Conservation (phyloP, 2,329 filamentous ascomycete species). For the Cladobotryum protrusum region DNA sequence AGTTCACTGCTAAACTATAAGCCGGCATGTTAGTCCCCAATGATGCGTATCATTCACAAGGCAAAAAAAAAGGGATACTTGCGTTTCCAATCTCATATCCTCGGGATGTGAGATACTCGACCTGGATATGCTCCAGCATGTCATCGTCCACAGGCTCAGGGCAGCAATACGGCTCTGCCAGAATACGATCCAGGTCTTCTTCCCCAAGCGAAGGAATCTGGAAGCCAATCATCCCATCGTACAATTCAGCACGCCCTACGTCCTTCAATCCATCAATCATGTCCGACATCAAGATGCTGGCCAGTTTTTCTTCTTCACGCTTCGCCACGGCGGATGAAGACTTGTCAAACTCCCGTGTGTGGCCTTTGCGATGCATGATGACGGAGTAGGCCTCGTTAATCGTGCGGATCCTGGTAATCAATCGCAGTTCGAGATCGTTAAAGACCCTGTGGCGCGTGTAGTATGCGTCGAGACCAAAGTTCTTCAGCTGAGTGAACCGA, state of each 20-base stretch:
- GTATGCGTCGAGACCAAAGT: constrained; percentile 28
- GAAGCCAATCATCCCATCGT: background rate
- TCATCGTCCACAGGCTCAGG: constrained; percentile 11
- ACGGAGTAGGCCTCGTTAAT: constrained; percentile 32
- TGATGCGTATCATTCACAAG: too few species aligned
- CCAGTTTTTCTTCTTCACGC: background rate
- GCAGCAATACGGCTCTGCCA: constrained; percentile 16
- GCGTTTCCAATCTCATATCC: constrained; percentile 51
- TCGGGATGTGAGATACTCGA: constrained; percentile 29
- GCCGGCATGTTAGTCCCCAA: background rate
- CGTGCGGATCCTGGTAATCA: constrained; percentile 33
- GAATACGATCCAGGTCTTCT: background rate
- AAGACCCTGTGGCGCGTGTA: constrained; percentile 30
- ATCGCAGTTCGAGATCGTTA: constrained; percentile 20
- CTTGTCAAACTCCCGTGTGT: constrained; percentile 11
- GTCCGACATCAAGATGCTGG: background rate
- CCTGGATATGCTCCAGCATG: constrained; percentile 36
- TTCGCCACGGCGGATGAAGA: background rate
- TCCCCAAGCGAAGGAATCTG: background rate
- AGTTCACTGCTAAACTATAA: constrained; percentile 34
- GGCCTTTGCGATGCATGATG: constrained; percentile 19
- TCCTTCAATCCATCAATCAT: background rate
- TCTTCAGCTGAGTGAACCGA: constrained; percentile 22
- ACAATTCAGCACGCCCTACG: background rate
- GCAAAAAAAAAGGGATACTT: constrained; percentile 12